Conservation (phyloP, 108 stramenopile species). For the Ochromonas danica region DNA sequence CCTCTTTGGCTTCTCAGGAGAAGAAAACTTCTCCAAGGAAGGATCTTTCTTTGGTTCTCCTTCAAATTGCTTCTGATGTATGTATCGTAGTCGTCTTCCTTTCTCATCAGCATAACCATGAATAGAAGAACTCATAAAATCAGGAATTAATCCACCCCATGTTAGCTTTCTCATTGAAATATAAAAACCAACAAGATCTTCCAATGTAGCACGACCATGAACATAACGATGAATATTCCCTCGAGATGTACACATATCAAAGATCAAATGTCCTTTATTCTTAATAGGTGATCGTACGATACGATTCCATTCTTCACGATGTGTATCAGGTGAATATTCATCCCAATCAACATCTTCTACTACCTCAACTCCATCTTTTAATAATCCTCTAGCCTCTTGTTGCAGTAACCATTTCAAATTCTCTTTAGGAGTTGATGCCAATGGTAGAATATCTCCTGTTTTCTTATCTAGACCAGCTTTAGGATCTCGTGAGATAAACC, state of each 20-base stretch:
- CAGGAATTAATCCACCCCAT: conserved; percentile 15
- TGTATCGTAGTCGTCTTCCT: background rate
- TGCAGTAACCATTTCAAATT: background rate
- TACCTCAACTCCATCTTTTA: background rate
- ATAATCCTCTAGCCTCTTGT: background rate
- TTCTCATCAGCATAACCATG: too few species aligned
- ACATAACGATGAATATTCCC: background rate
- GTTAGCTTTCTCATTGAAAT: conserved; percentile 10
- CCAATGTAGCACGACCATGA: background rate
- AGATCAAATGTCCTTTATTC: background rate
- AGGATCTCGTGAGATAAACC: background rate
- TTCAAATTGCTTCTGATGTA: background rate
- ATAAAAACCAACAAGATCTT: background rate
- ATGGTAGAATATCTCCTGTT: conserved; percentile 3
- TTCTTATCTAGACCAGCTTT: background rate
- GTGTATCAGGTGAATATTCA: background rate
- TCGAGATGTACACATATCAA: conserved; percentile 12
- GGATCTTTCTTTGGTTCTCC: background rate
- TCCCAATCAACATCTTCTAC: conserved; percentile 4
- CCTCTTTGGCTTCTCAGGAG: background rate
- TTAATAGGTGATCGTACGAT: conserved; percentile 26
- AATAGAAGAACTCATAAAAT: too few species aligned
- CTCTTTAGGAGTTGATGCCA: background rate
- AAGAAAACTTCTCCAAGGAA: background rate
- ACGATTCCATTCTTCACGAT: conserved; percentile 28